Evolutionary conservation across 768 basidiomycete species (phyloP), one percentile per base, ranked within the genome.

Genomic region (Phaeolepiota aurea): DNA sequence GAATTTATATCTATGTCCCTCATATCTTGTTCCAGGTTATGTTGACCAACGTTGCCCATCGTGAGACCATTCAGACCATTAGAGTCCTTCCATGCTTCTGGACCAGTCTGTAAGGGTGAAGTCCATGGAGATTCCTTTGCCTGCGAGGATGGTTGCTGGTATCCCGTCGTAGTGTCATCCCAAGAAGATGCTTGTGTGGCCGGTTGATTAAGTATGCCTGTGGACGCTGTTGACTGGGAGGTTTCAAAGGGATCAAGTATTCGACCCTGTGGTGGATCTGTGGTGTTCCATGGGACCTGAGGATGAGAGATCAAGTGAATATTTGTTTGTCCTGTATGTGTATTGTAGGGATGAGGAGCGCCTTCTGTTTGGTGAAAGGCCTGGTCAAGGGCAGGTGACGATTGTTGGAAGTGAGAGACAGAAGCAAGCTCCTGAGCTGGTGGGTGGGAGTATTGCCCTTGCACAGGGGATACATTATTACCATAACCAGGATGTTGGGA

Each of bases 21-120:
- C 7, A n/a, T 7, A 7, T 28, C 25, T n/a, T 28, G 25, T 28
- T 28, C 25, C n/a, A 28, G 25, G n/a, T 28, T 28, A 28, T 28
- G 25, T 28, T 28, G 25, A 7, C 25, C 25, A 7, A 28, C 25
- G n/a, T 28, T 28, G 25, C 25, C 20, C 9, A 38, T 38, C 15
- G 20, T 38, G 4, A 19, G 10, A 21, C 20, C 21, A 15, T 21
- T 15, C 10, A 21, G 16, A 30, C 11, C 38, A 47, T 22, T 46
- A 51, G 18, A 54, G 35, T 61, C 53, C 36, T 55, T 62, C 79
- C 77, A 79, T 36, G 54, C 62, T 13, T 74, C 72, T 23, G 74
- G 68, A 7, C 7, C n/a, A 7, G 7, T 7, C 7, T 7, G 7
- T 7, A n/a, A 28, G 25, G 25, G n/a, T n/a, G n/a, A n/a, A n/a